These are phyloP conservation scores for Ophiosphaerella herpotricha DNA, from an alignment of 2,329 filamentous ascomycete genomes.

Conservation along the genomic window DNA sequence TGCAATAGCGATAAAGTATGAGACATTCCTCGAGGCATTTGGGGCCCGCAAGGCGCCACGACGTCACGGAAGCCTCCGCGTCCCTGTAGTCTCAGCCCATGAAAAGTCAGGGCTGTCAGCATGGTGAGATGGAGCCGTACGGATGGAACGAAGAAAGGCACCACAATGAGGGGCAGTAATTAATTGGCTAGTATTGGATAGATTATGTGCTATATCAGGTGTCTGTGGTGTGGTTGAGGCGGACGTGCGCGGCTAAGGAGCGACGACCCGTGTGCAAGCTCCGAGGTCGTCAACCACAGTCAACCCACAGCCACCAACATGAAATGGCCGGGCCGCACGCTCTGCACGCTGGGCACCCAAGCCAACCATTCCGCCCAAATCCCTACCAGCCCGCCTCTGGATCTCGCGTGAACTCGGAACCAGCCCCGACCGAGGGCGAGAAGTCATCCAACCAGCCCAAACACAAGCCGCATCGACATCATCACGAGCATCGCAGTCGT, in stretches of 20 bases:
- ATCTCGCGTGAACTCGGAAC: slow-evolving; percentile 35
- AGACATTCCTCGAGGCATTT: no score
- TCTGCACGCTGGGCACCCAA: slow-evolving; percentile 20
- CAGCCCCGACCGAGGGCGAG: slow-evolving; percentile 22
- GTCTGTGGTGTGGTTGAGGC: no score
- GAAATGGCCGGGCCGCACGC: slow-evolving; percentile 28
- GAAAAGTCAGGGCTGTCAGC: no score
- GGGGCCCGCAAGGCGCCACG: no score
- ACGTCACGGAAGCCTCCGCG: no score
- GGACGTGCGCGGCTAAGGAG: not conserved
- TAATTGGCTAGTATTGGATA: no score
- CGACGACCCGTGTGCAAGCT: slow-evolving; percentile 14
- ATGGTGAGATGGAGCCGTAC: no score
- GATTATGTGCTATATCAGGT: no score
- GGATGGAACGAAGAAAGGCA: no score
- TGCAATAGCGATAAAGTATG: no score
- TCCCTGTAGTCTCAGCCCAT: no score
- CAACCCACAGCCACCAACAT: slow-evolving; percentile 20
- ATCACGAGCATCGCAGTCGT: slow-evolving; percentile 30
- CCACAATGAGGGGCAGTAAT: no score
- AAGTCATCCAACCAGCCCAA: slow-evolving; percentile 29
- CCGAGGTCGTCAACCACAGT: slow-evolving; percentile 2
- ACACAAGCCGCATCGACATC: slow-evolving; percentile 36
- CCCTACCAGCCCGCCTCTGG: slow-evolving; percentile 24
- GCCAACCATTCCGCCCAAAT: slow-evolving; percentile 27